Base-by-base conservation (phyloP, 768 basidiomycete genomes). In the Sarcodon aspratus region DNA sequence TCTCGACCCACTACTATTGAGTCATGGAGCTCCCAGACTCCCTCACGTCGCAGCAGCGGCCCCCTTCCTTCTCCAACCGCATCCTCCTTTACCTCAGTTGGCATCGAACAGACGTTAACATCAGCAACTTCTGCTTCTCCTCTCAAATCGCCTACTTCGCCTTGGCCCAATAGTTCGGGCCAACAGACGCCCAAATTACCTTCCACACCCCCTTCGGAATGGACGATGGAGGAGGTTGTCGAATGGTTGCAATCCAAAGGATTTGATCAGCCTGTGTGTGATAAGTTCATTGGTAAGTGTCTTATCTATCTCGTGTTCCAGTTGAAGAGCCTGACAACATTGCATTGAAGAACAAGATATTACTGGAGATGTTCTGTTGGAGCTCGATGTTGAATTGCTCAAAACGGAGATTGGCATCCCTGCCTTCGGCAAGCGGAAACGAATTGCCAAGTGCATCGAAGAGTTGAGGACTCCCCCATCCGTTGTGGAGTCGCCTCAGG, bases 311-410 rank as follows among this genome's bases (percentile, higher is more conserved):
- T 17, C 5, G 6, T n/a, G 32, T 32, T 15, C 8, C 34, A 48
- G 2, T 45, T 10, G n/a, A 47, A 42, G 31, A 31, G n/a, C 5
- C 44, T 51, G 36, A 45, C 53, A 31, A 54, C 51, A 7, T 32
- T 45, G 2, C 27, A 15, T 36, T 52, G 37, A 61, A 93, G 95
- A 98, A 67, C 93, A 99, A 79, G 96, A 99, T 69, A 98, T 99
- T 48, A 89, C 93, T 0, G 96, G 96, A 15, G 96, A 99, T 57
- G 89, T 98, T 33, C 78, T 99, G 7, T 80, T 98, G 48, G 95
- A 96, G 58, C 84, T 98, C 51, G 92, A 97, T 53, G 79, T 83
- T 48, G 85, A 84, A 59, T 73, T 96, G 12, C 82, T 99, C 57
- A 98, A 98, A 68, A 73, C 69, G 9, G 94, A 98, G 68, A 84